Percentiles rank a stretch among this genome's conserved stretches.
phyloP scores from a whole-genome alignment of 164 flowering plant species.

The Magnolia sinica region DNA sequence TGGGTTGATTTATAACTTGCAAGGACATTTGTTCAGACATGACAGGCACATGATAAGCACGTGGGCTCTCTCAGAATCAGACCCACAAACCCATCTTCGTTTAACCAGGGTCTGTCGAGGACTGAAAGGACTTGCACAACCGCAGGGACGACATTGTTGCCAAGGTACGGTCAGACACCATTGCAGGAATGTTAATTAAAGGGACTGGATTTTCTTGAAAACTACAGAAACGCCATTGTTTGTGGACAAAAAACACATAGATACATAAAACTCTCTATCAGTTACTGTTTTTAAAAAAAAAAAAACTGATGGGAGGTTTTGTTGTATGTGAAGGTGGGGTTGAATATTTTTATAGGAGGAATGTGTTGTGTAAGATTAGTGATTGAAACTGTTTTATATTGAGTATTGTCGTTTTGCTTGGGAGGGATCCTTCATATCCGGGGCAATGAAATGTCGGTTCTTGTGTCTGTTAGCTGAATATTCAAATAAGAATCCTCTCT shows the following conservation, averaged over 20 bases:
- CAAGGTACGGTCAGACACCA: slow-evolving; percentile 12
- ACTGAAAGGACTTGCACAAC: slow-evolving; percentile 18
- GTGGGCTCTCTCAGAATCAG: slow-evolving; percentile 7
- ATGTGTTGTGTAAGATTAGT: neutral
- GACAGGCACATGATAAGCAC: slow-evolving; percentile 4
- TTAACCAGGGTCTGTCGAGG: slow-evolving; percentile 7
- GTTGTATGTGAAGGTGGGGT: neutral
- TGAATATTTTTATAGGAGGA: neutral
- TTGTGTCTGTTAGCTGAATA: slow-evolving; percentile 27
- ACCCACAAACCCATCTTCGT: slow-evolving; percentile 11
- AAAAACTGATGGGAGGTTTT: slow-evolving; percentile 11
- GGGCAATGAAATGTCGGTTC: slow-evolving; percentile 40
- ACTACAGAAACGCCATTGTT: slow-evolving; percentile 11
- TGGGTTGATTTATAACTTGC: slow-evolving; percentile 6
- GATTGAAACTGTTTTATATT: slow-evolving; percentile 13
- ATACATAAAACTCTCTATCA: neutral
- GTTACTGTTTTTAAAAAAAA: slow-evolving; percentile 4
- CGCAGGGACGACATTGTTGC: slow-evolving; percentile 5
- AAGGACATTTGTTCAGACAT: neutral
- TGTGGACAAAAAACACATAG: neutral
- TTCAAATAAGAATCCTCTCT: slow-evolving; percentile 19
- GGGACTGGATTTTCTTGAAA: neutral
- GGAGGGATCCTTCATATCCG: slow-evolving; percentile 36
- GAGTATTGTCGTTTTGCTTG: slow-evolving; percentile 27
- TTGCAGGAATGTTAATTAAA: slow-evolving; percentile 9